Conservation (phyloP, 2,329 filamentous ascomycete species). For the Cladosporium sp. region DNA sequence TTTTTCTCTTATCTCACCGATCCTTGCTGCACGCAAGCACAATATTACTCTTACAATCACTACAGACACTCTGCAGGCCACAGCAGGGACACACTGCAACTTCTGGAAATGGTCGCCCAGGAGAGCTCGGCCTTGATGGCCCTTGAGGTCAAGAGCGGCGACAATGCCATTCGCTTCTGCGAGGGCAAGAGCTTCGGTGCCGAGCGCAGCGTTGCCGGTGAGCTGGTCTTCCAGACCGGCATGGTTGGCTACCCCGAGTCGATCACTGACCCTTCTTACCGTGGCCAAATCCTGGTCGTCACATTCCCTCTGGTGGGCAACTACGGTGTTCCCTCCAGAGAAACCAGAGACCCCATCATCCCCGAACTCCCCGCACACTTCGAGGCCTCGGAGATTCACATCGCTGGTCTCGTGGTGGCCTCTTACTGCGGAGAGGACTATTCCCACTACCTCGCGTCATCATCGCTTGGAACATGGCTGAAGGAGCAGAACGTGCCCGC, state of each 20-base stretch:
- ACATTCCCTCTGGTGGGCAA: conserved; percentile 95
- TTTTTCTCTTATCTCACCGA: conserved; percentile 10
- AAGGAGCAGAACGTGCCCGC: conserved; percentile 93
- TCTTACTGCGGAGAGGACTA: conserved; percentile 93
- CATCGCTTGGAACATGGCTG: conserved; percentile 89
- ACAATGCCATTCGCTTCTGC: conserved; percentile 57
- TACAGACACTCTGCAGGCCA: conserved; percentile 8
- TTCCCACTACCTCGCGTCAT: conserved; percentile 87
- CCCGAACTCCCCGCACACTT: conserved; percentile 87
- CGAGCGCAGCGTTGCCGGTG: conserved; percentile 87
- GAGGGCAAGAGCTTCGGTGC: conserved; percentile 97
- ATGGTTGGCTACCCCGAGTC: conserved; percentile 99
- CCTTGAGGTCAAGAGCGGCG: conserved; percentile 90
- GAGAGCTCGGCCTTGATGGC: conserved; percentile 49
- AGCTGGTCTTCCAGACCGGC: conserved; percentile 98
- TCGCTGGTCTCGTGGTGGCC: conserved; percentile 84
- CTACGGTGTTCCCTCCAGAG: conserved; percentile 90
- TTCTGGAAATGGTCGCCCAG: conserved; percentile 15
- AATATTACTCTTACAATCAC: neutral
- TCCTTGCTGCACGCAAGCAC: conserved; percentile 10
- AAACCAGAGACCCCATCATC: conserved; percentile 78
- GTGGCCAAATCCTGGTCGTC: conserved; percentile 90
- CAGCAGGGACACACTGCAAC: conserved; percentile 8
- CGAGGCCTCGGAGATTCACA: conserved; percentile 87
- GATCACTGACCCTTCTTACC: conserved; percentile 81